Conservation (phyloP, 148 eudicot genomes). For the Pouteria glomerata region DNA sequence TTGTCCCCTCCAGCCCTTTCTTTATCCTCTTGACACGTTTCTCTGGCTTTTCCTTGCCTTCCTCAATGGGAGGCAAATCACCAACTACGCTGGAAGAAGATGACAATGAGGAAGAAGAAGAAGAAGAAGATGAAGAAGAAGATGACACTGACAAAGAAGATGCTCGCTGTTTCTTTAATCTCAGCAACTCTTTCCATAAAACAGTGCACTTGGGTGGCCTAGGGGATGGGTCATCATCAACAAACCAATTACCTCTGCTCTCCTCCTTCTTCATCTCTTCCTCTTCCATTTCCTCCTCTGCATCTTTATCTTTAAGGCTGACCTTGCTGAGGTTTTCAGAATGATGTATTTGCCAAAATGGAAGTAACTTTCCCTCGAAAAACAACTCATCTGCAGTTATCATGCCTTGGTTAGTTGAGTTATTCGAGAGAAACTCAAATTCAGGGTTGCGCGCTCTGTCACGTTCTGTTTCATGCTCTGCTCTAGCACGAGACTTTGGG, state of each 20-base stretch:
- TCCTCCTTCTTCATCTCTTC: constrained; percentile 14
- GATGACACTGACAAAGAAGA: constrained; percentile 46
- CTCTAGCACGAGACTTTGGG: constrained; percentile 34
- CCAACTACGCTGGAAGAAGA: constrained; percentile 34
- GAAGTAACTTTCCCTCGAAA: constrained; percentile 71
- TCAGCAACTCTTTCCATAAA: constrained; percentile 81
- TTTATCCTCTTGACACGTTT: constrained; percentile 53
- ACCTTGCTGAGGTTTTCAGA: constrained; percentile 49
- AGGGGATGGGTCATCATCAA: constrained; percentile 94
- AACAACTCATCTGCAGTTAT: constrained; percentile 74
- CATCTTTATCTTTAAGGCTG: constrained; percentile 25
- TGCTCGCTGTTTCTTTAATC: constrained; percentile 52
- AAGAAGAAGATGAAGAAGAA: constrained; percentile 56
- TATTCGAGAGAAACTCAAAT: constrained; percentile 63
- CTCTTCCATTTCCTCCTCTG: constrained; percentile 1
- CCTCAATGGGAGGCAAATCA: constrained; percentile 46
- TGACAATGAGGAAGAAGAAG: constrained; percentile 47
- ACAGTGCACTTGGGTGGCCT: constrained; percentile 92
- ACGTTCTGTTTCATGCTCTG: constrained; percentile 19
- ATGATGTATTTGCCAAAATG: constrained; percentile 54
- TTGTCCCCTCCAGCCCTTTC: constrained; percentile 79
- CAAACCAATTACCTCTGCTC: constrained; percentile 51
- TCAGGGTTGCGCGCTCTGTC: constrained; percentile 27
- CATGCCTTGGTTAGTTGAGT: constrained; percentile 38
- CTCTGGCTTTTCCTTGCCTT: constrained; percentile 41